Base-by-base conservation (phyloP, 2,329 filamentous ascomycete genomes). In the Hansfordia pulvinata region DNA sequence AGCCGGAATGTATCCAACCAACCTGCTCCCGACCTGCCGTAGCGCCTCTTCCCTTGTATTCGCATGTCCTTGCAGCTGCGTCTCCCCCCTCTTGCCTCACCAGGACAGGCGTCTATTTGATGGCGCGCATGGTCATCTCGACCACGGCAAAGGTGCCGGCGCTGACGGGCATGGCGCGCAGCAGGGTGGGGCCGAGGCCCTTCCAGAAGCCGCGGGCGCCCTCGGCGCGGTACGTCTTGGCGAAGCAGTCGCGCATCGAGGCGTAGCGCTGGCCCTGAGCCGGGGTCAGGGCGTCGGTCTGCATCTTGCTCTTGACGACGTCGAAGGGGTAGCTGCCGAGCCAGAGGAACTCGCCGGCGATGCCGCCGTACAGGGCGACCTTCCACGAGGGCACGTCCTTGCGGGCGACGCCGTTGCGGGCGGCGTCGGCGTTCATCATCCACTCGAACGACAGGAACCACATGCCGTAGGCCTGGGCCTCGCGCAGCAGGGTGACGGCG, bases 261-360 rank as follows among this genome's bases (percentile, higher is more conserved):
- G 60, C 70, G 57, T 80, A 98, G 48, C 66, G 67, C 60, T 76
- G 74, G 35, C 68, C 58, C 25, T 51, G 34, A 4, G 82, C 84
- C 48, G 94, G 90, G 1, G 82, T 86, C 48, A 94, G 90, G 1
- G 82, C 86, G 56, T 98, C 90, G 31, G 79, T 93, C 69, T 98
- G 90, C 88, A 96, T 94, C 71, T 93, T 96, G 58, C 84, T 93
- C 79, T 98, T 98, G 56, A 98, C 58, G 16, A 98, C 88, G 56
- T 98, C 90, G 38, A 98, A 79, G 13, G 90, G 90, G 57, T 98
- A 98, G 47, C 84, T 93, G 19, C 69, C 68, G 29, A 98, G 61
- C 90, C 90, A 98, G 30, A 98, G 68, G 27, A 76, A 83, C 64
- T 98, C 90, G 40, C 90, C 90, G 0, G 90, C 90, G 20, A 98